Evolutionary conservation across 2,329 filamentous ascomycete species (phyloP), one percentile per base, ranked within the genome.

Genomic region (Madurella mycetomatis): DNA sequence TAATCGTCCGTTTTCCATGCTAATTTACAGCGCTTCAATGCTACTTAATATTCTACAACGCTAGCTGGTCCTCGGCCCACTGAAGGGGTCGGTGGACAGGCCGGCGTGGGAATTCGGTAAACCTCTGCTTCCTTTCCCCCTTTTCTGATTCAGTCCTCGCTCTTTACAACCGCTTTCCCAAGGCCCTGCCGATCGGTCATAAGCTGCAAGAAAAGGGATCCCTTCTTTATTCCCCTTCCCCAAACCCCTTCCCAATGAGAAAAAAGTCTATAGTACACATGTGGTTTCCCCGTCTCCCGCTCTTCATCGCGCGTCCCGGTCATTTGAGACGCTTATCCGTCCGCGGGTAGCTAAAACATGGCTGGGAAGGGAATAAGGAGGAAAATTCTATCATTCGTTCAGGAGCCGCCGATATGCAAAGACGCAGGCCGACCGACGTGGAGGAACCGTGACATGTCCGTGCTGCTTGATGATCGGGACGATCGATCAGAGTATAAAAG

Each of bases 351-450:
- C n/a, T 11, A 1, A 39, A 47, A 37, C 13, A 37, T 11, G 34
- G 34, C 34, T 15, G 34, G 34, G 34, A 37, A 37, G 34, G 34
- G 34, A 37, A 37, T 37, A 15, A 15, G 25, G 41, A 41, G 16
- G 39, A 25, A 48, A 49, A 47, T 46, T 60, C 53, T 57, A 57
- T 58, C 48, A 54, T 58, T 56, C 40, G 34, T 37, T 55, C 39
- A 39, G n/a, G 43, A 41, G 47, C 43, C 47, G 47, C 31, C 40
- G 41, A 47, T 55, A 61, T 63, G 55, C 61, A 58, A 37, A 57
- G 56, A 57, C 48, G 52, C 51, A 51, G 45, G 57, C 48, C 46
- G 46, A 49, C 41, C 40, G 42, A 42, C 45, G 39, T 7, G 45
- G 44, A 15, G 12, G 18, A 52, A 39, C 48, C 56, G 41, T 42